Conservation (phyloP, 768 basidiomycete genomes). For the Mycena vitilis region DNA sequence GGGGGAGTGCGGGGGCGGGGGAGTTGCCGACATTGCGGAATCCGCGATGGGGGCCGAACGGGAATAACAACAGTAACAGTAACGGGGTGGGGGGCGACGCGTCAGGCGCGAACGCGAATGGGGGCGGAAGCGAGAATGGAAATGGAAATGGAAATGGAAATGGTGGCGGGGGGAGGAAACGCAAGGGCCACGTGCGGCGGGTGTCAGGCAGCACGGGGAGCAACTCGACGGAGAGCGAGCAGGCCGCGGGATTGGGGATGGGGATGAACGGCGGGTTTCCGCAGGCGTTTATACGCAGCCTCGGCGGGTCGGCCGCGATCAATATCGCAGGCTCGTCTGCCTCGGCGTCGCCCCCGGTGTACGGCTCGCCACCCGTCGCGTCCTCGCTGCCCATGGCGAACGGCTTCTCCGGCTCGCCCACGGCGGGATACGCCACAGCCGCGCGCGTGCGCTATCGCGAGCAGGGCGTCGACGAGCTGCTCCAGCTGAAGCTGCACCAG, state of each 20-base stretch:
- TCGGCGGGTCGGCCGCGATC: constrained; percentile 31
- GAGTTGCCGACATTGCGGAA: constrained; percentile 17
- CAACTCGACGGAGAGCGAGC: constrained; percentile 42
- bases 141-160: background rate
- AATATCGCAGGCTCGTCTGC: constrained; percentile 5
- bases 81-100: background rate
- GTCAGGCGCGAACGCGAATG: background rate
- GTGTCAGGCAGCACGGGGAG: constrained; percentile 47
- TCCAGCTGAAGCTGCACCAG: constrained; percentile 94
- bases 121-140: background rate
- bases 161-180: constrained; percentile 20
- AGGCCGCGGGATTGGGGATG: constrained; percentile 32
- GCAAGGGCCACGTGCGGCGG: constrained; percentile 43
- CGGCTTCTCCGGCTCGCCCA: constrained; percentile 11
- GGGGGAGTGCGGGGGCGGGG: constrained; percentile 4
- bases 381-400: constrained; percentile 35
- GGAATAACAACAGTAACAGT: background rate
- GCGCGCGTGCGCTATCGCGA: constrained; percentile 70
- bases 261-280: constrained; percentile 41
- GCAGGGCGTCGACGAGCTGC: constrained; percentile 94
- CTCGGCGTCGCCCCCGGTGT: constrained; percentile 21
- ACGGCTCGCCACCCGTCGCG: constrained; percentile 33
- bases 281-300: constrained; percentile 41
- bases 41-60: constrained; percentile 22
- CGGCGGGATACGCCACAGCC: constrained; percentile 11